phyloP scores from a whole-genome alignment of 2,329 filamentous ascomycete genomes.

The Ceratocystis huliohia region DNA sequence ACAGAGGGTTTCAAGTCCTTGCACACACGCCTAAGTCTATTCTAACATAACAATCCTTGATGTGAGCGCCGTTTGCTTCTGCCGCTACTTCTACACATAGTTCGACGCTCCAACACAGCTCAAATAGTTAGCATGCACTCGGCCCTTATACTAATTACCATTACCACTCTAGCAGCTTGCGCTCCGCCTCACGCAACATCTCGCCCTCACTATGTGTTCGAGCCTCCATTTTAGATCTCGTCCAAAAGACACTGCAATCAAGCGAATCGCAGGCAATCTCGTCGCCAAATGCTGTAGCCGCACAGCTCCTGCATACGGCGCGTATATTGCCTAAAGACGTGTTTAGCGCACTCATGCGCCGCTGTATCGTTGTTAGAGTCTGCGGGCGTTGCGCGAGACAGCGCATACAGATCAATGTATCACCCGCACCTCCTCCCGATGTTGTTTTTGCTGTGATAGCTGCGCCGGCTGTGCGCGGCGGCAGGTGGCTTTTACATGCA shows the following conservation, averaged over 20 bases:
- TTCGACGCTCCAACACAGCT: not conserved
- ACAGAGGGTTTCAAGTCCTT: no score
- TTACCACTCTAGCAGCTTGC: slow-evolving; percentile 29
- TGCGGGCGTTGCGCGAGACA: slow-evolving; percentile 48
- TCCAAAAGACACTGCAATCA: slow-evolving; percentile 89
- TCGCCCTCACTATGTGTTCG: slow-evolving; percentile 32
- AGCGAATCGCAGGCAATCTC: slow-evolving; percentile 77
- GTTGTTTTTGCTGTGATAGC: no score
- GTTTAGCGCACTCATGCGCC: slow-evolving; percentile 45
- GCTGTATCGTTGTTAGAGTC: slow-evolving; percentile 47
- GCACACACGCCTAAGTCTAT: no score
- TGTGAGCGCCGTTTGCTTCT: no score
- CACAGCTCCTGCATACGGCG: slow-evolving; percentile 67
- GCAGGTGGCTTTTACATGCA: slow-evolving; percentile 45
- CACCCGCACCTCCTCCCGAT: not conserved
- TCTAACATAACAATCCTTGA: no score
- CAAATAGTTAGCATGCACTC: not conserved
- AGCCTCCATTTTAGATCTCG: slow-evolving; percentile 50
- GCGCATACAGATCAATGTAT: slow-evolving; percentile 20
- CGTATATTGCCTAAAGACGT: slow-evolving; percentile 49
- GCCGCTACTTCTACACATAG: not conserved
- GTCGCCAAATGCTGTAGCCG: slow-evolving; percentile 58
- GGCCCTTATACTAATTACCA: not conserved
- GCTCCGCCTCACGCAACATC: slow-evolving; percentile 26
- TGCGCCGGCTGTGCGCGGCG: not conserved